These are phyloP conservation scores for Chara braunii DNA, from an alignment of 139 green algal genomes.

Conservation along the genomic window DNA sequence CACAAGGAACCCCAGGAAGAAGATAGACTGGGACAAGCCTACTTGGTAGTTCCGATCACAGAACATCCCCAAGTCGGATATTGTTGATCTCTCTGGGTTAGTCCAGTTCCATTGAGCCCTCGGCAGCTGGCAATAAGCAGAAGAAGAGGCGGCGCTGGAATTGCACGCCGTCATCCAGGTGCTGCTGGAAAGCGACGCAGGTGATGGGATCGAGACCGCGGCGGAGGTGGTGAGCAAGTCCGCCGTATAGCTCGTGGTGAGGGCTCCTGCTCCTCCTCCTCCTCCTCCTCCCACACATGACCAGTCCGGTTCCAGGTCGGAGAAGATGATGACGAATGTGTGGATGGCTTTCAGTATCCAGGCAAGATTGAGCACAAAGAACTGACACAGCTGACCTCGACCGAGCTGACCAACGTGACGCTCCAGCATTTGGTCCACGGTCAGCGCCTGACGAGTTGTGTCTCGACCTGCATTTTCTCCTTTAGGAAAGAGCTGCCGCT, in stretches of 20 bases:
- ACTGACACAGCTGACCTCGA: not conserved
- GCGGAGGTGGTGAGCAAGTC: not conserved
- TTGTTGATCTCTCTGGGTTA: not conserved
- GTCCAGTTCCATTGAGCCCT: constrained; percentile 10
- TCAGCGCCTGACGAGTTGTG: not conserved
- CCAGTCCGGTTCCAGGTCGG: no score
- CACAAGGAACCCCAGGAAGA: constrained; percentile 12
- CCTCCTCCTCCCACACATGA: no score
- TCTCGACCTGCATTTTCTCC: not conserved
- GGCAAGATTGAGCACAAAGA: constrained; percentile 6
- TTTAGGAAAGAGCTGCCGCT: no score
- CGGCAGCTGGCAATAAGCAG: not conserved
- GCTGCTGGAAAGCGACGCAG: not conserved
- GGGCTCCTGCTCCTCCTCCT: no score
- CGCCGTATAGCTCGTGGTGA: no score
- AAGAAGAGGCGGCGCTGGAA: not conserved
- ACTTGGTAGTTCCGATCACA: constrained; percentile 5
- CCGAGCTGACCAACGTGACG: not conserved
- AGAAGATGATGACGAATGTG: no score
- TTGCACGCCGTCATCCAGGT: not conserved
- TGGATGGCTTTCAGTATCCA: constrained; percentile 17
- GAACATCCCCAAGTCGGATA: constrained; percentile 11
- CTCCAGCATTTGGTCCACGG: constrained; percentile 10
- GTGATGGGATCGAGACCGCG: not conserved
- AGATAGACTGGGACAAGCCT: constrained; percentile 3